phyloP scores from a whole-genome alignment of 163 green algal species.

The Chlorella variabilis region DNA sequence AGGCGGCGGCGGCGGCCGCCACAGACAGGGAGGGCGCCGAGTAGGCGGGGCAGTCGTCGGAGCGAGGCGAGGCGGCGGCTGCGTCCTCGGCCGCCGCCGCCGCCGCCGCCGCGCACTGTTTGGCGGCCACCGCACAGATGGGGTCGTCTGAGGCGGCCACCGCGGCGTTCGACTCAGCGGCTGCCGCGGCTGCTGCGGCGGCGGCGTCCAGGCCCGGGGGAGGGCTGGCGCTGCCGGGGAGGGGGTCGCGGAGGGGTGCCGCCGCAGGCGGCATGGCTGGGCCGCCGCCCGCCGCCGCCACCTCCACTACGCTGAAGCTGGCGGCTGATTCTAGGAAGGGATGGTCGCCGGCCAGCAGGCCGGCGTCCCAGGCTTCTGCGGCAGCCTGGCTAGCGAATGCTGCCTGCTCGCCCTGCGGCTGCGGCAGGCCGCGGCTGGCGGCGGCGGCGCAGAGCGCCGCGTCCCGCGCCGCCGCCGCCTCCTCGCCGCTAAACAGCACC shows the following conservation, averaged over 20 bases:
- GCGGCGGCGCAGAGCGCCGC: background rate
- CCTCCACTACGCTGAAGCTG: slow-evolving; percentile 1
- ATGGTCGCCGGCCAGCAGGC: slow-evolving; percentile 1
- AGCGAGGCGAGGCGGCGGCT: background rate
- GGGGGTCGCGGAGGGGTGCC: too few species aligned
- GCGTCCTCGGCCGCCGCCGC: background rate
- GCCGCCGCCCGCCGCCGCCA: background rate
- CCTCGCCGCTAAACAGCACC: slow-evolving; percentile 2
- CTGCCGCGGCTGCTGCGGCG: background rate
- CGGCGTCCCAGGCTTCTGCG: background rate
- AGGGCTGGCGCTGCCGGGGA: background rate
- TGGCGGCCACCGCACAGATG: background rate
- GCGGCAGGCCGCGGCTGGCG: background rate
- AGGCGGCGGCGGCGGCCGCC: background rate
- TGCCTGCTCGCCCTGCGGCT: too few species aligned
- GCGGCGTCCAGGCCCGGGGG: too few species aligned
- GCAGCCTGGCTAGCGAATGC: background rate
- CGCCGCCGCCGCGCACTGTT: background rate
- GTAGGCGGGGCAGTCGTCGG: too few species aligned
- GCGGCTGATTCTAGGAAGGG: slow-evolving; percentile 23
- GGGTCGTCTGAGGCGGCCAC: slow-evolving; percentile 3
- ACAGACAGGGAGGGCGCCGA: background rate
- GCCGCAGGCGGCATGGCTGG: background rate
- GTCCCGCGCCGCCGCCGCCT: background rate
- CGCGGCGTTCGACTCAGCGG: background rate